Evolutionary conservation across 352 stramenopile species (phyloP).

Genomic region (Phytophthora citrophthora): DNA sequence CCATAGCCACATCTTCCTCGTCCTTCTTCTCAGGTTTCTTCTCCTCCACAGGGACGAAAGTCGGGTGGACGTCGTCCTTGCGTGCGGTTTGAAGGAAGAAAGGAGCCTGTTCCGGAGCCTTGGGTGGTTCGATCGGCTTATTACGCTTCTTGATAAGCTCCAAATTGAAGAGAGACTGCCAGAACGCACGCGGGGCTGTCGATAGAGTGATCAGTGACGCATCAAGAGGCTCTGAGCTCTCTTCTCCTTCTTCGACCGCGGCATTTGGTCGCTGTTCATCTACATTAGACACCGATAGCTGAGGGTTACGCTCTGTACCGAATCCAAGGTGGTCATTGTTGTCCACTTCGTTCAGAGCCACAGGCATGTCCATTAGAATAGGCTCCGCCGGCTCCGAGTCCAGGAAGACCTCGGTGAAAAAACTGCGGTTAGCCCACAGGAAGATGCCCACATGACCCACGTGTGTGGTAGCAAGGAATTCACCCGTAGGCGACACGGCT

Average conservation of each 20-base stretch:
- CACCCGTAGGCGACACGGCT: constrained; percentile 93
- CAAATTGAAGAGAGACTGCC: constrained; percentile 91
- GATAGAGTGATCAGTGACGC: constrained; percentile 78
- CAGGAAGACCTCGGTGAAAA: constrained; percentile 92
- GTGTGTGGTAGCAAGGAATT: constrained; percentile 97
- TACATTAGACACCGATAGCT: constrained; percentile 38
- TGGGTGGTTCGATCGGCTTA: constrained; percentile 94
- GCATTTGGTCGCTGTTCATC: constrained; percentile 55
- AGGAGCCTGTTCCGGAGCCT: constrained; percentile 93
- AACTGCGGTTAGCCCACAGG: constrained; percentile 95
- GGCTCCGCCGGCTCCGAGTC: constrained; percentile 77
- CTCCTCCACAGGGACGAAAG: constrained; percentile 65
- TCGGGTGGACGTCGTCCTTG: constrained; percentile 81
- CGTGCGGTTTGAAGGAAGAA: constrained; percentile 95
- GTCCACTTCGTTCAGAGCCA: constrained; percentile 86
- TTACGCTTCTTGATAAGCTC: constrained; percentile 97
- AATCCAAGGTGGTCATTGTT: constrained; percentile 67
- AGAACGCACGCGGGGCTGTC: constrained; percentile 83
- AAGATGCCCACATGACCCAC: constrained; percentile 92
- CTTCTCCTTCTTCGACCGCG: constrained; percentile 40
- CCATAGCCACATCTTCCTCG: constrained; percentile 51
- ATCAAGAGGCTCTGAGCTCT: constrained; percentile 63
- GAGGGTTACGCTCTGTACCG: constrained; percentile 61
- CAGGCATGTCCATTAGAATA: constrained; percentile 92
- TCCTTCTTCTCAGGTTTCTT: constrained; percentile 29